Conservation (phyloP, 75 land plant genomes). For the Cunninghamia lanceolata region DNA sequence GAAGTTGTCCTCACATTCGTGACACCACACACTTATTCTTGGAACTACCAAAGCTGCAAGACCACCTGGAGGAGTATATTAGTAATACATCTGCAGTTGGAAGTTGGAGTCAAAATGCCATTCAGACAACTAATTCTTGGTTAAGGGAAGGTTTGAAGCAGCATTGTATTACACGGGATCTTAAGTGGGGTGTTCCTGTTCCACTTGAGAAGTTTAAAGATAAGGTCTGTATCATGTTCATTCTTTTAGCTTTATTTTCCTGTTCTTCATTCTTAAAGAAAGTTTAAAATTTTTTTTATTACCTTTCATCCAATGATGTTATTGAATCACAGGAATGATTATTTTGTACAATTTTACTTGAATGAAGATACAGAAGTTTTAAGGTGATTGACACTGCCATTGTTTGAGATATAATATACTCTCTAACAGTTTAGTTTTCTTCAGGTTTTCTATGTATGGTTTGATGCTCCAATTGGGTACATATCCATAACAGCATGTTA, state of each 20-base stretch:
- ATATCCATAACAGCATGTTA: constrained; percentile 91
- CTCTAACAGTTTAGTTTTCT: background rate
- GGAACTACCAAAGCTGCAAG: constrained; percentile 81
- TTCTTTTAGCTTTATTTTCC: background rate
- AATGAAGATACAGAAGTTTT: background rate
- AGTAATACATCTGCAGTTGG: constrained; percentile 66
- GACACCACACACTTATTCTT: constrained; percentile 92
- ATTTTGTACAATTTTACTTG: background rate
- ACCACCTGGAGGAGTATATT: constrained; percentile 69
- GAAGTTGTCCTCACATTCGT: constrained; percentile 61
- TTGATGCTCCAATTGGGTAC: constrained; percentile 99
- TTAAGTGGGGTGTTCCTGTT: constrained; percentile 99
- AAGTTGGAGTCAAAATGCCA: constrained; percentile 94
- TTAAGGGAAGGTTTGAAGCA: constrained; percentile 89
- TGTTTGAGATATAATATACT: background rate
- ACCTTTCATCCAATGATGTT: background rate
- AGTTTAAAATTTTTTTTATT: background rate
- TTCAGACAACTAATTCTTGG: constrained; percentile 92
- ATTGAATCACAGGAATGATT: background rate
- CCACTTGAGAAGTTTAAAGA: constrained; percentile 91
- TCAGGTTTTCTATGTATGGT: constrained; percentile 99
- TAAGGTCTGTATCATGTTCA: constrained; percentile 49
- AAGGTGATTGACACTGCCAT: background rate
- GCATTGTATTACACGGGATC: constrained; percentile 94
- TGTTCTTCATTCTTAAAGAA: background rate